phyloP scores from a whole-genome alignment of 202 grass and related monocot genomes.

The Dendrocalamus latiflorus region DNA sequence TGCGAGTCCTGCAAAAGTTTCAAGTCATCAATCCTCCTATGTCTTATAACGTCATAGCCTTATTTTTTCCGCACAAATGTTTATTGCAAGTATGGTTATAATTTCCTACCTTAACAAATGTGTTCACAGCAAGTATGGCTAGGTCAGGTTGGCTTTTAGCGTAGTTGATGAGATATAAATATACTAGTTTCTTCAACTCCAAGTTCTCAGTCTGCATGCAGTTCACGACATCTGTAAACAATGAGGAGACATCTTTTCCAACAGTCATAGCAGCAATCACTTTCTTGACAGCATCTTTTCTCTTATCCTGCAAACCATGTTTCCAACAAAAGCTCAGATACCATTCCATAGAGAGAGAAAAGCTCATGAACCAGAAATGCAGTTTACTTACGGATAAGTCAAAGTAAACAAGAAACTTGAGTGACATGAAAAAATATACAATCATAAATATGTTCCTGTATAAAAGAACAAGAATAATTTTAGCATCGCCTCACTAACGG shows the following conservation, averaged over 20 bases:
- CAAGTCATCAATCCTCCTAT: background rate
- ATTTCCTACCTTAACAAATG: conserved; percentile 92
- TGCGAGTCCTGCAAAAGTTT: conserved; percentile 79
- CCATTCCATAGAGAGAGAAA: background rate
- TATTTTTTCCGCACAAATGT: background rate
- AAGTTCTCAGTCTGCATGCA: conserved; percentile 99
- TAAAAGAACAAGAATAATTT: background rate
- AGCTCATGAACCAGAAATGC: background rate
- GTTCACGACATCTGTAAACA: conserved; percentile 98
- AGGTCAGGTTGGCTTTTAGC: conserved; percentile 98
- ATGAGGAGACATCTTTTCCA: conserved; percentile 96
- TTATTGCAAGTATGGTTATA: background rate
- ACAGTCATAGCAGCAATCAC: conserved; percentile 99
- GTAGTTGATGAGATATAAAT: too few relatives aligned
- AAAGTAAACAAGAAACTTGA: background rate
- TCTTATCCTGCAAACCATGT: conserved; percentile 76
- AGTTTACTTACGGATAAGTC: background rate
- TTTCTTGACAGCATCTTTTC: conserved; percentile 99
- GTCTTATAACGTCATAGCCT: background rate
- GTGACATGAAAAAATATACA: background rate
- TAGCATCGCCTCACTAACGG: background rate
- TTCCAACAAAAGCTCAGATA: background rate
- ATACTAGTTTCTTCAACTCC: conserved; percentile 97
- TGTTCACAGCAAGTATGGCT: conserved; percentile 99
- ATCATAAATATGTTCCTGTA: background rate